phyloP scores from a whole-genome alignment of 2,329 filamentous ascomycete species.

The Diatrype stigma region DNA sequence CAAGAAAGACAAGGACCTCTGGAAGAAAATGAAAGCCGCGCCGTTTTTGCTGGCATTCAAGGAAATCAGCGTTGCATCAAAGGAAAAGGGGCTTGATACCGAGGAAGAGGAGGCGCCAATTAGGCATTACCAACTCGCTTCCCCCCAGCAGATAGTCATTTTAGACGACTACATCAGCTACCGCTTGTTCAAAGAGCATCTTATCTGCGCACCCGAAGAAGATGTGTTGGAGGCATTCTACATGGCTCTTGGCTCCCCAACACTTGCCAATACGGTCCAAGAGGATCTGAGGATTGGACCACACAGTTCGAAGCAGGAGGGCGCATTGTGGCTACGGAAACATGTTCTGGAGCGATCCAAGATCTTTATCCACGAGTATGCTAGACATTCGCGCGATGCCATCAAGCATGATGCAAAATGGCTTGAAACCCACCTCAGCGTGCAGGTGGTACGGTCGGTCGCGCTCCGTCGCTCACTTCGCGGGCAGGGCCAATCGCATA shows the following conservation, averaged over 20 bases:
- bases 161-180: constrained; percentile 88
- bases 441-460: constrained; percentile 75
- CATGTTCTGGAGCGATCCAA: constrained; percentile 84
- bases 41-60: constrained; percentile 80
- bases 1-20: constrained; percentile 75
- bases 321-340: constrained; percentile 67
- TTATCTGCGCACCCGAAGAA: constrained; percentile 87
- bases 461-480: constrained; percentile 72
- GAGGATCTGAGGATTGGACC: constrained; percentile 71
- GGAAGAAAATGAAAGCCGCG: constrained; percentile 68
- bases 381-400: constrained; percentile 66
- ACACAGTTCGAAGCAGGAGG: constrained; percentile 60
- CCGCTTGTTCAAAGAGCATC: constrained; percentile 76
- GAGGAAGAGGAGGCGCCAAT: constrained; percentile 62
- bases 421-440: constrained; percentile 79
- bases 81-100: constrained; percentile 45
- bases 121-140: constrained; percentile 73
- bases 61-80: constrained; percentile 53
- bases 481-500: constrained; percentile 64
- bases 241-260: constrained; percentile 69
- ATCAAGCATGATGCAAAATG: constrained; percentile 85
- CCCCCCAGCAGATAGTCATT: constrained; percentile 69
- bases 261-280: constrained; percentile 72
- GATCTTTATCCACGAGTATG: constrained; percentile 78
- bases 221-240: constrained; percentile 85